A percentile compares a stretch with the other conserved stretches of the same genome.
Conservation (phyloP, 176 grass and related monocot species). For the Musa troglodytarum region DNA sequence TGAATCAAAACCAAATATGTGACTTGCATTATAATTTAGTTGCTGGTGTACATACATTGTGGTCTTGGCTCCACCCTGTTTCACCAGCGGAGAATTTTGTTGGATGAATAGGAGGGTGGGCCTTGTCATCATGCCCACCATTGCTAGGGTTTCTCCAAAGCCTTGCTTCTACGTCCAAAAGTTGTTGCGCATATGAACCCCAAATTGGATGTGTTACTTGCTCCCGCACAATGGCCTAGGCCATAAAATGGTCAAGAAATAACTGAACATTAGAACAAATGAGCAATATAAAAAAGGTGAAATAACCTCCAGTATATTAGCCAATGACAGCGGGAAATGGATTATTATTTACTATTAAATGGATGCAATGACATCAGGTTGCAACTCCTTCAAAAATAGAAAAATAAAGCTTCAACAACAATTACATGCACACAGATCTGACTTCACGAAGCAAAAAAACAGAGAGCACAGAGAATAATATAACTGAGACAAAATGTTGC, state of each 20-base stretch:
- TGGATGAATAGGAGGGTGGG: conserved; percentile 94
- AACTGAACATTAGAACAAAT: conserved; percentile 8
- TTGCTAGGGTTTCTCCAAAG: conserved; percentile 95
- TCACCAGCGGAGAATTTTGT: conserved; percentile 68
- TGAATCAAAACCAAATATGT: neutral
- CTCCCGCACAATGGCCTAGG: conserved; percentile 60
- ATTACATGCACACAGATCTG: no score
- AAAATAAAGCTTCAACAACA: no score
- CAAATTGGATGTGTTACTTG: conserved; percentile 64
- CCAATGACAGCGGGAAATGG: neutral
- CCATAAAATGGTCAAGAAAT: conserved; percentile 19
- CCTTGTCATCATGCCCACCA: conserved; percentile 93
- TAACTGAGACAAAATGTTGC: no score
- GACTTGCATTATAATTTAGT: neutral
- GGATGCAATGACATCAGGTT: neutral
- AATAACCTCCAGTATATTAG: neutral
- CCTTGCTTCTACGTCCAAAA: conserved; percentile 70
- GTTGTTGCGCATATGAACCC: conserved; percentile 72
- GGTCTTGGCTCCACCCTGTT: conserved; percentile 55
- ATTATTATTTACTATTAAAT: neutral
- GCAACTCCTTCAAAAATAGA: neutral
- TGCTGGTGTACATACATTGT: conserved; percentile 29
- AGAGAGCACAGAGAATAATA: no score
- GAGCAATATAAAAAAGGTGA: conserved; percentile 6
- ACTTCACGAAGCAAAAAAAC: no score